These are phyloP conservation scores for Eremochloa ophiuroides DNA, from an alignment of 176 grass and related monocot genomes.

Conservation along the genomic window DNA sequence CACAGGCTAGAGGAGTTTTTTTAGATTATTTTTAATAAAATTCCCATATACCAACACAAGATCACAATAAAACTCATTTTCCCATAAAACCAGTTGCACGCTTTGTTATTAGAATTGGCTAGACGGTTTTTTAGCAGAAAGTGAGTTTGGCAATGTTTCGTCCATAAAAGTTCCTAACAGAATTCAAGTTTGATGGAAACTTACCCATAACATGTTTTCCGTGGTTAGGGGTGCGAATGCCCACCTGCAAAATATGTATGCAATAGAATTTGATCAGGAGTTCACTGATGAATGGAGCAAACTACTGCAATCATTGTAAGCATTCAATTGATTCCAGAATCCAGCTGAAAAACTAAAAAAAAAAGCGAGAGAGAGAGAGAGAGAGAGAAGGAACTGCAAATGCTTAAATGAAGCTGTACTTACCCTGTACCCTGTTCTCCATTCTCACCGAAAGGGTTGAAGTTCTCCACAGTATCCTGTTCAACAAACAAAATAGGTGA, in stretches of 20 bases:
- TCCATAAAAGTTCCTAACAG: not conserved
- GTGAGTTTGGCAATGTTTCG: not conserved
- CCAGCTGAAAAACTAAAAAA: not conserved
- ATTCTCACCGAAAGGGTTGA: conserved; percentile 73
- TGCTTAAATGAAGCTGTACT: conserved; percentile 2
- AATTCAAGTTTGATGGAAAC: conserved; percentile 4
- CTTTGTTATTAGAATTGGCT: not conserved
- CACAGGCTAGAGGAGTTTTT: not conserved
- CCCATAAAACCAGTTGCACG: not conserved
- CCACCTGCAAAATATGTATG: conserved; percentile 61
- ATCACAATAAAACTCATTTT: not conserved
- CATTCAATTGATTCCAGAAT: not conserved
- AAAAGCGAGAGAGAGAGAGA: too few species aligned
- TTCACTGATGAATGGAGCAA: conserved; percentile 12
- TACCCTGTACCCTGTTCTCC: conserved; percentile 88
- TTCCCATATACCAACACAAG: not conserved
- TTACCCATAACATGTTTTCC: conserved; percentile 79
- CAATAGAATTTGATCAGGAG: not conserved
- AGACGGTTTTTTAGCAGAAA: not conserved
- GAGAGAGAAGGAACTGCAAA: not conserved
- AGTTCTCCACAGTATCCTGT: conserved; percentile 91
- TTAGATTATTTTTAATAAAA: not conserved
- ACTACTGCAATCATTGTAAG: not conserved
- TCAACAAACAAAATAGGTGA: conserved; percentile 32
- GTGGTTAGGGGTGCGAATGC: conserved; percentile 84